Base-by-base conservation (phyloP, 2,329 filamentous ascomycete species). In the Colletotrichum ledebouriae region DNA sequence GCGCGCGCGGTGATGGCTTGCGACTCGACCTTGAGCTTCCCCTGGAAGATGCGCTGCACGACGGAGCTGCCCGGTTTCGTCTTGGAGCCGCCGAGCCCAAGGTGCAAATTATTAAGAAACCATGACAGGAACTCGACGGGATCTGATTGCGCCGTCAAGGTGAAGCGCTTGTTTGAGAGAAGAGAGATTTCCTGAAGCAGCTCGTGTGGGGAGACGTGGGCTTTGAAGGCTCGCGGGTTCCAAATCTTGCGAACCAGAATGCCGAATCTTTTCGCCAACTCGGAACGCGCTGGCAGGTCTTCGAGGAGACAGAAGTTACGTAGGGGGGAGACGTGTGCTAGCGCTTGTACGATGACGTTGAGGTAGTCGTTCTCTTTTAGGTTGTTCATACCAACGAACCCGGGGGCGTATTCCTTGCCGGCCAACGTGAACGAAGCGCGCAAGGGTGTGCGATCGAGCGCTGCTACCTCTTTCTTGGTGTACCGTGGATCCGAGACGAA, bases 321-420 rank as follows among this genome's bases (percentile, higher is more conserved):
- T 73, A 99, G 84, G 4, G 96, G 95, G 20, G 90, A 84, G 29
- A 98, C 94, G 79, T 99, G 96, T 3, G 95, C 91, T 42, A 99
- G 86, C 6, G 94, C 91, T 79, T 99, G 96, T 56, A 97, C 91
- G 3, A 98, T 88, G 29, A 97, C 95, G 77, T 99, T 99, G 76
- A 98, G 87, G 82, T 99, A 99, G 83, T 99, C 96, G 81, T 99
- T 99, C 67, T 96, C 94, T 80, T 99, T 99, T 85, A 99, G 98
- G 81, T 99, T 99, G 86, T 99, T 99, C 93, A 99, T 97, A 72
- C 96, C 96, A 70, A 99, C 94, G 77, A 94, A 99, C 6, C 96
- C 95, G 20, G 96, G 96, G 72, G 91, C 91, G 81, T 99, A 99
- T 77, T 92, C 89, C 79, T 92, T 93, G 71, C 94, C 94, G 57